A percentile compares a stretch with the other conserved stretches of the same genome.
These are phyloP conservation scores for Mallotus nudiflorus DNA, from an alignment of 345 rosid species.

Conservation along the genomic window DNA sequence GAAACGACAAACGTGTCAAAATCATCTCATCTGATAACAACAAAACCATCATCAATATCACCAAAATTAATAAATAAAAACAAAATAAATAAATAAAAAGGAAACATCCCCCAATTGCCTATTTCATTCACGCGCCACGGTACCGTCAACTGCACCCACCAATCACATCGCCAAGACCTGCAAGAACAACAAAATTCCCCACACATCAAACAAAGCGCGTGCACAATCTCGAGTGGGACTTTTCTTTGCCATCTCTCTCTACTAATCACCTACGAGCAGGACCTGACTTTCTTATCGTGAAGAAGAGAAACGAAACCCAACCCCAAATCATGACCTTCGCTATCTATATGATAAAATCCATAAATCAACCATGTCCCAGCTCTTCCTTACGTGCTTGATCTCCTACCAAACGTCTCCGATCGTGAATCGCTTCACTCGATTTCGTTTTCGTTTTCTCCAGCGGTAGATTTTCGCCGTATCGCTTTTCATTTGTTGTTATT, in stretches of 20 bases:
- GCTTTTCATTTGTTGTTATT: slow-evolving; percentile 10
- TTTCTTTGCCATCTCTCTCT: neutral
- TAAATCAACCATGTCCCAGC: slow-evolving; percentile 34
- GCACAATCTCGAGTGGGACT: neutral
- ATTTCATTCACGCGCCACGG: neutral
- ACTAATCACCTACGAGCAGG: slow-evolving; percentile 24
- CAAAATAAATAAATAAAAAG: too few species aligned
- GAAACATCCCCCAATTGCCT: neutral
- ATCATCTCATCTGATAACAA: neutral
- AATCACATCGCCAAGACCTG: neutral
- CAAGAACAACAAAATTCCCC: neutral
- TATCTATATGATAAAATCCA: slow-evolving; percentile 30
- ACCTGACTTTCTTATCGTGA: slow-evolving; percentile 24
- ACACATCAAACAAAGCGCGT: slow-evolving; percentile 2
- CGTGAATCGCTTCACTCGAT: slow-evolving; percentile 28
- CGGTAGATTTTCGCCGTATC: slow-evolving; percentile 5
- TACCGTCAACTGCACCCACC: neutral
- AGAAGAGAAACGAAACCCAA: neutral
- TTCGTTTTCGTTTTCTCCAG: slow-evolving; percentile 12
- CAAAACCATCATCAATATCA: slow-evolving; percentile 4
- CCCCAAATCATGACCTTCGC: slow-evolving; percentile 16
- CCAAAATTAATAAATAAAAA: neutral
- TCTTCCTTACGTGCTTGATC: slow-evolving; percentile 11
- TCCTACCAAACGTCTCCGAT: slow-evolving; percentile 25
- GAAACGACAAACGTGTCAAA: neutral